These are phyloP conservation scores for Lactifluus rugatus DNA, from an alignment of 768 basidiomycete species.

Conservation along the genomic window DNA sequence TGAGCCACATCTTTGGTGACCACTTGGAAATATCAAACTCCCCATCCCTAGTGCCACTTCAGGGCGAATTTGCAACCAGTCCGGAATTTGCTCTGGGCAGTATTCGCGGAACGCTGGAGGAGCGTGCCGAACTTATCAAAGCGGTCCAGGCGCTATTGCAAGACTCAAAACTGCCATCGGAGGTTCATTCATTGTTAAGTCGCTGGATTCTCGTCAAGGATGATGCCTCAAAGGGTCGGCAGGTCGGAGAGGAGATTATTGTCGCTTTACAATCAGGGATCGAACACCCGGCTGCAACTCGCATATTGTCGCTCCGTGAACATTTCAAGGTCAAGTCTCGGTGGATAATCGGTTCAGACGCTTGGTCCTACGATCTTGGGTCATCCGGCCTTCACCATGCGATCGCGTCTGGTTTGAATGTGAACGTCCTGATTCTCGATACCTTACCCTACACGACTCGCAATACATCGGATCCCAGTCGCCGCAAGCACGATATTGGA, in stretches of 20 bases:
- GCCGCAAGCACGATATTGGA: slow-evolving; percentile 92
- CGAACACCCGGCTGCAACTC: slow-evolving; percentile 38
- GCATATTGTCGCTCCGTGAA: slow-evolving; percentile 48
- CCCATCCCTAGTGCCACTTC: slow-evolving; percentile 55
- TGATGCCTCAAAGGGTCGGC: slow-evolving; percentile 50
- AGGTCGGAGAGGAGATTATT: slow-evolving; percentile 49
- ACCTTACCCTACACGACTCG: slow-evolving; percentile 81
- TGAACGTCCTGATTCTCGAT: slow-evolving; percentile 95
- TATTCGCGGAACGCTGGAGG: slow-evolving; percentile 70
- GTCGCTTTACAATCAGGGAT: slow-evolving; percentile 36
- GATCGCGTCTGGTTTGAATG: slow-evolving; percentile 83
- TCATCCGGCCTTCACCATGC: slow-evolving; percentile 92
- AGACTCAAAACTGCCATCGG: slow-evolving; percentile 35
- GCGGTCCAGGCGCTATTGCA: slow-evolving; percentile 60
- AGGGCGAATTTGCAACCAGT: slow-evolving; percentile 70
- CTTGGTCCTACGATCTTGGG: slow-evolving; percentile 96
- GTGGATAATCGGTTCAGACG: slow-evolving; percentile 99
- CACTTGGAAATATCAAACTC: slow-evolving; percentile 81
- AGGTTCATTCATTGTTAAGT: slow-evolving; percentile 62
- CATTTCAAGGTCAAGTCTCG: slow-evolving; percentile 63
- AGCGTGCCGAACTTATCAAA: slow-evolving; percentile 55
- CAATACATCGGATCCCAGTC: slow-evolving; percentile 53
- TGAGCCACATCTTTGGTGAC: slow-evolving; percentile 68
- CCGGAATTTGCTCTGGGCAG: slow-evolving; percentile 94
- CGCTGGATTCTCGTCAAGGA: slow-evolving; percentile 80